Evolutionary conservation across 2,329 filamentous ascomycete species (phyloP), one percentile per base, ranked within the genome.

Genomic region (Claviceps digitariae): DNA sequence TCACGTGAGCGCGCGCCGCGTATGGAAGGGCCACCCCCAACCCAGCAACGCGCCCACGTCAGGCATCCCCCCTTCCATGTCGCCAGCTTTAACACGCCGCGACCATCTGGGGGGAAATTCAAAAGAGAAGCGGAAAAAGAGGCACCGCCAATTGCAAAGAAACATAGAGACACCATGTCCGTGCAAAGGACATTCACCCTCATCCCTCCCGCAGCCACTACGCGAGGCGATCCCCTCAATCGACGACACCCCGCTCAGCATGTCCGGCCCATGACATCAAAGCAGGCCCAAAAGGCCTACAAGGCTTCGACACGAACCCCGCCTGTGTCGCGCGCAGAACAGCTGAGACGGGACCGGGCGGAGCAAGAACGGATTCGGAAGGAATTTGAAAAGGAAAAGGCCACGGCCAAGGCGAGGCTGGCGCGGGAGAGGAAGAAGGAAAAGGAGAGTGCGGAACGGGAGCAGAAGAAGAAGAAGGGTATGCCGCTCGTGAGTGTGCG

Each of bases 341-440:
- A 56, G 41, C 55, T 61, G n/a, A 62, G 64, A 31, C 64, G 67
- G 48, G 72, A 76, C 49, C 67, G 63, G 25, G 69, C 68, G 45
- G 77, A 82, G 56, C 76, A 79, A 57, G 76, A 79, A 54, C 69
- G 74, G n/a, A 78, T 79, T 38, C 67, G 72, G 4, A 73, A 72
- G 61, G 76, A 76, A 60, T 69, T 74, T 25, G 76, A 76, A 59
- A 74, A 71, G 62, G 76, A 74, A 59, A 72, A 70, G 58, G 68
- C 71, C 1, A 68, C 72, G 20, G 67, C 69, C 3, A 74, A 74
- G 54, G 79, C 79, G 2, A 72, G 70, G 52, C 62, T 69, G 9
- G 71, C 72, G 2, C 66, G 78, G 25, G 79, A 82, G 41, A 77
- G 73, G 65, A 81, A 79, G 63, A 75, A 72, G 55, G 75, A 72